These are phyloP conservation scores for Ilyonectria destructans DNA, from an alignment of 2,329 filamentous ascomycete genomes.

Conservation along the genomic window DNA sequence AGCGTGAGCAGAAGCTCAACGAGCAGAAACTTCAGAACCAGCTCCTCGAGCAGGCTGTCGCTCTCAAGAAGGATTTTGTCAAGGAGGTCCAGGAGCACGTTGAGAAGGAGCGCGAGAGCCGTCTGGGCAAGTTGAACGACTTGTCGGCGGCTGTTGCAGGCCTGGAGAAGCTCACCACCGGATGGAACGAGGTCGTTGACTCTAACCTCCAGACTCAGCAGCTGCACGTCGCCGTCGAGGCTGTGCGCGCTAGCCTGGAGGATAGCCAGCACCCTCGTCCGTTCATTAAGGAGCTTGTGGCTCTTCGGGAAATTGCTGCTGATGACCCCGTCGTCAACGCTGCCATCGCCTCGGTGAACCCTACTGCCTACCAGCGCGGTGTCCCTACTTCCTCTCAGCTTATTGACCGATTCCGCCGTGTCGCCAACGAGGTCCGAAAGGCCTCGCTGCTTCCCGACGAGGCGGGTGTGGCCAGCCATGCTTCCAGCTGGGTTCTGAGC, in stretches of 20 bases:
- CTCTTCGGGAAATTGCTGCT: slow-evolving; percentile 91
- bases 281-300: slow-evolving; percentile 93
- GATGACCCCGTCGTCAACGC: slow-evolving; percentile 91
- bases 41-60: slow-evolving; percentile 91
- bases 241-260: slow-evolving; percentile 87
- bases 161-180: slow-evolving; percentile 88
- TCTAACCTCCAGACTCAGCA: slow-evolving; percentile 94
- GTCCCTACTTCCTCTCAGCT: slow-evolving; percentile 88
- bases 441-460: slow-evolving; percentile 93
- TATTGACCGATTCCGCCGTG: slow-evolving; percentile 95
- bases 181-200: slow-evolving; percentile 94
- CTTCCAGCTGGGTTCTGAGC: slow-evolving; percentile 90
- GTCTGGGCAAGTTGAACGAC: slow-evolving; percentile 88
- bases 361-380: slow-evolving; percentile 91
- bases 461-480: slow-evolving; percentile 94
- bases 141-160: slow-evolving; percentile 84
- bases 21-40: slow-evolving; percentile 89
- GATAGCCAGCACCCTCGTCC: slow-evolving; percentile 81
- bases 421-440: slow-evolving; percentile 94
- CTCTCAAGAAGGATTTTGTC: slow-evolving; percentile 88
- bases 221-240: slow-evolving; percentile 95
- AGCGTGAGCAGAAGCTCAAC: slow-evolving; percentile 84
- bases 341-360: slow-evolving; percentile 97
- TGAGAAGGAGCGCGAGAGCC: slow-evolving; percentile 89
- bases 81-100: slow-evolving; percentile 85